Percentiles rank a stretch among this genome's conserved stretches.
phyloP scores from a whole-genome alignment of 2,329 filamentous ascomycete genomes.

The Daldinia sp. region DNA sequence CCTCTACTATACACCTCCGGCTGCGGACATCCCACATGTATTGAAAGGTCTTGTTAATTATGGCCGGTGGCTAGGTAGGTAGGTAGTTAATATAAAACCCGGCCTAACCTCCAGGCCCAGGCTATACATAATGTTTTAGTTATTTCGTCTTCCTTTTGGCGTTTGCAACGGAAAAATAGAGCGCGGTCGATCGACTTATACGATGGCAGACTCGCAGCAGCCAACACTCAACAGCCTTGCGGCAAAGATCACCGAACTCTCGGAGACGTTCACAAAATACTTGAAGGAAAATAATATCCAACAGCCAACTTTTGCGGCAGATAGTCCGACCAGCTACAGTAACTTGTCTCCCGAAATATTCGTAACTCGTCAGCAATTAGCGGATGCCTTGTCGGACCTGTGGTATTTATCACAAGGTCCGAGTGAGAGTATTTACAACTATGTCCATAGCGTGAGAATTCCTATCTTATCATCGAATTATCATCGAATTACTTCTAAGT shows the following conservation, averaged over 20 bases:
- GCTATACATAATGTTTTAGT: neutral
- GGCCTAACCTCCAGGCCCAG: neutral
- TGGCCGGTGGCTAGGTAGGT: neutral
- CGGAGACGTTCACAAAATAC: slow-evolving; percentile 56
- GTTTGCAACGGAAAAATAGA: slow-evolving; percentile 12
- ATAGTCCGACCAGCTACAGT: slow-evolving; percentile 58
- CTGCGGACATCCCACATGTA: slow-evolving; percentile 22
- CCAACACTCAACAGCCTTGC: slow-evolving; percentile 59
- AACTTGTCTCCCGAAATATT: slow-evolving; percentile 59
- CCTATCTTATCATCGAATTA: neutral
- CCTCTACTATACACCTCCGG: slow-evolving; percentile 24
- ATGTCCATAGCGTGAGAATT: slow-evolving; percentile 54
- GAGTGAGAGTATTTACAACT: slow-evolving; percentile 63
- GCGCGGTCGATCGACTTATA: slow-evolving; percentile 24
- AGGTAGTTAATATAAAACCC: slow-evolving; percentile 15
- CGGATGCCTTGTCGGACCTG: slow-evolving; percentile 61
- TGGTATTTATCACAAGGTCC: slow-evolving; percentile 61
- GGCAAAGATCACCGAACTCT: slow-evolving; percentile 59
- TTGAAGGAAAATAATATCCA: slow-evolving; percentile 58
- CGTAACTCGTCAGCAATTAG: slow-evolving; percentile 57
- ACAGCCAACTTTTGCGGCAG: slow-evolving; percentile 57
- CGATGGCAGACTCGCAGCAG: slow-evolving; percentile 51
- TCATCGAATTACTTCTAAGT: neutral
- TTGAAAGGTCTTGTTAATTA: slow-evolving; percentile 1
- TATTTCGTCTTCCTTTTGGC: neutral